Conservation (phyloP, 2,329 filamentous ascomycete species). For the Drechslerella stenobrocha region DNA sequence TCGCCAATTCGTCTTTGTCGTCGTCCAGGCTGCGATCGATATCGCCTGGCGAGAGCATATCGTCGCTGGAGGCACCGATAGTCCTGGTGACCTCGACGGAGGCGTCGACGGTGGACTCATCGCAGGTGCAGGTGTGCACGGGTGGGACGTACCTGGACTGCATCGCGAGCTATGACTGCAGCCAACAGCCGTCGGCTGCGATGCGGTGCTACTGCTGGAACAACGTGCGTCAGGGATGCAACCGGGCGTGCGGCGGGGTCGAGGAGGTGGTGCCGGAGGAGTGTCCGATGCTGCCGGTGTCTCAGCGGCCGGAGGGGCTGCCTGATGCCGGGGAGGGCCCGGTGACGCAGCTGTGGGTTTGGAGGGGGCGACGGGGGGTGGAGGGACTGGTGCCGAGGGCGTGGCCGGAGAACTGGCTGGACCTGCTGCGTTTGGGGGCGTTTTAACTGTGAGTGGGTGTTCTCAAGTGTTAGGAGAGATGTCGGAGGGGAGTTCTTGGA, state of each 20-base stretch:
- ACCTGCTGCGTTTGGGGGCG: too few relatives aligned
- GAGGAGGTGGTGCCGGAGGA: constrained; percentile 10
- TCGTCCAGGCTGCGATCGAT: too few relatives aligned
- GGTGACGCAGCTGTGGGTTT: not conserved
- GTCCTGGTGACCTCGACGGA: not conserved
- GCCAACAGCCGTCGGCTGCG: constrained; percentile 6
- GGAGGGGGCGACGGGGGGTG: not conserved
- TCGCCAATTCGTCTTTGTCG: too few relatives aligned
- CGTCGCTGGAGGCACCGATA: not conserved
- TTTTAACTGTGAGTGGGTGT: too few relatives aligned
- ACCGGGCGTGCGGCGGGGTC: constrained; percentile 24
- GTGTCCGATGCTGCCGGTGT: constrained; percentile 22
- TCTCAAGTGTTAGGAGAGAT: too few relatives aligned
- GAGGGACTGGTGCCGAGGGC: not conserved
- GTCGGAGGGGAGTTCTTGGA: too few relatives aligned
- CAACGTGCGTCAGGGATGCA: constrained; percentile 34
- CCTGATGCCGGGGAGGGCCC: constrained; percentile 10
- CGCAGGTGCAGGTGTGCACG: constrained; percentile 25
- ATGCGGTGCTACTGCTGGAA: constrained; percentile 41
- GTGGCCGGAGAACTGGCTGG: too few relatives aligned
- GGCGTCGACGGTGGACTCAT: constrained; percentile 29
- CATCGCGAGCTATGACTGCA: constrained; percentile 30
- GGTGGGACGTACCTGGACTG: constrained; percentile 25
- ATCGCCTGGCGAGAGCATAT: too few relatives aligned
- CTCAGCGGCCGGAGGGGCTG: constrained; percentile 19